These are phyloP conservation scores for Penicillium frequentans DNA, from an alignment of 2,329 filamentous ascomycete species.

Conservation along the genomic window DNA sequence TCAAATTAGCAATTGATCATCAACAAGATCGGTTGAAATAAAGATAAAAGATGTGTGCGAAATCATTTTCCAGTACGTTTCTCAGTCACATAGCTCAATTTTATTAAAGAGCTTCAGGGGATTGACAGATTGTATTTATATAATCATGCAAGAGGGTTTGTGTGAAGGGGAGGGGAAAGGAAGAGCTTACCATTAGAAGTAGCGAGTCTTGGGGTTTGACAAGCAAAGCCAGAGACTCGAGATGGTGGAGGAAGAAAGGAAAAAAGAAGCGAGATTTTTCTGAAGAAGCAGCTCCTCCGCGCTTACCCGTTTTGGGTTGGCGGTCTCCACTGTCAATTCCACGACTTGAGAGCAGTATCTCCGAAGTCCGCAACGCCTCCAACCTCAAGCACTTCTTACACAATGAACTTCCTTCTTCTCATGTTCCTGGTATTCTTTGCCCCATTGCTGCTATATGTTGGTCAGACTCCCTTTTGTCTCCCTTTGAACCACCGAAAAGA, in stretches of 20 bases:
- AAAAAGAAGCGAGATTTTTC: slow-evolving; percentile 21
- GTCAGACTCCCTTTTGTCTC: slow-evolving; percentile 20
- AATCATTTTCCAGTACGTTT: slow-evolving; percentile 44
- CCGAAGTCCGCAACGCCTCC: not conserved
- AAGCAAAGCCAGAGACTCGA: slow-evolving; percentile 28
- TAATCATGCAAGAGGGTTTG: slow-evolving; percentile 59
- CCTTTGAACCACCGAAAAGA: not conserved
- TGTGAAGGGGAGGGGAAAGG: not conserved
- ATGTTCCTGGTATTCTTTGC: slow-evolving; percentile 39
- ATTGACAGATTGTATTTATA: slow-evolving; percentile 75
- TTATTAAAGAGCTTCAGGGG: slow-evolving; percentile 62
- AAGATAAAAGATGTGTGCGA: slow-evolving; percentile 14
- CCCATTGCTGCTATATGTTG: slow-evolving; percentile 38
- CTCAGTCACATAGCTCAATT: slow-evolving; percentile 45
- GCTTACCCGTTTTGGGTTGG: slow-evolving; percentile 16
- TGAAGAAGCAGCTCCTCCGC: slow-evolving; percentile 9
- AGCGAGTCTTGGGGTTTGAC: slow-evolving; percentile 24
- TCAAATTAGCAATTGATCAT: slow-evolving; percentile 26
- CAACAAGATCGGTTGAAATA: slow-evolving; percentile 2
- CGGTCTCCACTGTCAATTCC: not conserved
- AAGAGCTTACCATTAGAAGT: slow-evolving; percentile 33
- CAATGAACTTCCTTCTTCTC: slow-evolving; percentile 37
- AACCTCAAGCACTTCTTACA: slow-evolving; percentile 4
- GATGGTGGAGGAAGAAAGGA: slow-evolving; percentile 12
- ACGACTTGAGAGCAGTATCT: not conserved